Conservation (phyloP, 306 rosid species). For the Cicer judaicum region DNA sequence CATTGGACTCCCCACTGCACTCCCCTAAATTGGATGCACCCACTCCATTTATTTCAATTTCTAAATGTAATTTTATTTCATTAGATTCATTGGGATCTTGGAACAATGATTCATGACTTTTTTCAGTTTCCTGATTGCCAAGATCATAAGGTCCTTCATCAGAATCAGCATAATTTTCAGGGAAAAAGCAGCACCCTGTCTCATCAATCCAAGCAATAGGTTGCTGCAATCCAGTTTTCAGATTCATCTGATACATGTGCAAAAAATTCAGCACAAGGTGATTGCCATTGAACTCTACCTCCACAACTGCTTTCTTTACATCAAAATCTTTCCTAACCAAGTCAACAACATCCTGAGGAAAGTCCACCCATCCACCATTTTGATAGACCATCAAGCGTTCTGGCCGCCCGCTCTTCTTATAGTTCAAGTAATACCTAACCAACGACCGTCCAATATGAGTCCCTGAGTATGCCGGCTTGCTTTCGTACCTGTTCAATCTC, state of each 20-base stretch:
- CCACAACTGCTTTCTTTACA: conserved; percentile 66
- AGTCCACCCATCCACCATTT: conserved; percentile 75
- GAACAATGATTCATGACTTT: conserved; percentile 37
- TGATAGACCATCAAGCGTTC: conserved; percentile 75
- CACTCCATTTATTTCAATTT: conserved; percentile 75
- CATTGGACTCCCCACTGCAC: conserved; percentile 85
- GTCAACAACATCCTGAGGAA: conserved; percentile 65
- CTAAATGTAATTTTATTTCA: conserved; percentile 75
- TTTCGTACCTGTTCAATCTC: conserved; percentile 52
- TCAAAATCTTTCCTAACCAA: conserved; percentile 65
- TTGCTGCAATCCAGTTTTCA: conserved; percentile 66
- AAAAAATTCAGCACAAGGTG: conserved; percentile 73
- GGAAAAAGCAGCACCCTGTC: conserved; percentile 81
- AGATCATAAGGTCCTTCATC: conserved; percentile 45
- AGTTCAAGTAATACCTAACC: conserved; percentile 62
- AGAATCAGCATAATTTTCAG: conserved; percentile 61
- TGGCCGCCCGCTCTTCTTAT: conserved; percentile 70
- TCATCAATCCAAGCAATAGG: conserved; percentile 96
- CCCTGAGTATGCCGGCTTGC: conserved; percentile 45
- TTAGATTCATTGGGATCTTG: conserved; percentile 54
- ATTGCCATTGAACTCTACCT: conserved; percentile 65
- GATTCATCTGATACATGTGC: conserved; percentile 78
- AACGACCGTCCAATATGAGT: conserved; percentile 50
- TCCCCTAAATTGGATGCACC: conserved; percentile 57
- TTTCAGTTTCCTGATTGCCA: conserved; percentile 41